Evolutionary conservation across 2,329 filamentous ascomycete genomes (phyloP), one percentile per base, ranked within the genome.

Genomic region (Aspergillus carbonarius): DNA sequence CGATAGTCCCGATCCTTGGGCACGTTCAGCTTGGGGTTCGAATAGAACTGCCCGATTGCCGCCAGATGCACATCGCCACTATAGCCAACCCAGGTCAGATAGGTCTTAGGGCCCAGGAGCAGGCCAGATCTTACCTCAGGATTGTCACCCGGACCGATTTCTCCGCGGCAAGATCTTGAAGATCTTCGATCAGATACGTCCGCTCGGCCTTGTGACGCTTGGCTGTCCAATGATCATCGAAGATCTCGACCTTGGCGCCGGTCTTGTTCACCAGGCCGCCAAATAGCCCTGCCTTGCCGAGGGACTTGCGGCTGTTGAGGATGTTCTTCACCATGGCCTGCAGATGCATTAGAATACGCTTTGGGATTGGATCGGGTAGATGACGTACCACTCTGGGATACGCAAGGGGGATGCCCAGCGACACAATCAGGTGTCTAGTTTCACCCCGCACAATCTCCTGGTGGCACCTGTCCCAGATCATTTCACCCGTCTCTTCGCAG

Each of bases 221-320:
- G 37, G 93, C 91, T 0, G 93, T 97, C 95, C 95, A 99, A 72
- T 99, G 93, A 74, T 98, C 95, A 71, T 97, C 93, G 9, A 96
- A 80, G 13, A 98, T 90, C 74, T 98, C 95, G 5, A 95, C 90
- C 17, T 92, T 92, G 20, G 92, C 92, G 69, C 97, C 93, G 66
- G 96, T 93, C 65, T 90, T 90, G 78, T 96, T 96, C 39, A 96
- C 81, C 44, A 96, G 86, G 12, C 83, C 83, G 60, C 92, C 91
- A 53, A 98, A 82, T 65, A 96, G 76, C 1, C 93, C 93, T 35
- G 89, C 85, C 68, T 91, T 89, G 39, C 92, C 91, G 23, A 98
- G 81, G 5, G 91, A 91, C 74, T 98, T 98, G 72, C 88, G 85
- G 48, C 92, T 97, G 4, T 92, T 96, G 59, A 97, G 79, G 35